Evolutionary conservation across 1,139 yeast species (phyloP), one percentile per base, ranked within the genome.

Genomic region (Blastobotrys arbuscula): DNA sequence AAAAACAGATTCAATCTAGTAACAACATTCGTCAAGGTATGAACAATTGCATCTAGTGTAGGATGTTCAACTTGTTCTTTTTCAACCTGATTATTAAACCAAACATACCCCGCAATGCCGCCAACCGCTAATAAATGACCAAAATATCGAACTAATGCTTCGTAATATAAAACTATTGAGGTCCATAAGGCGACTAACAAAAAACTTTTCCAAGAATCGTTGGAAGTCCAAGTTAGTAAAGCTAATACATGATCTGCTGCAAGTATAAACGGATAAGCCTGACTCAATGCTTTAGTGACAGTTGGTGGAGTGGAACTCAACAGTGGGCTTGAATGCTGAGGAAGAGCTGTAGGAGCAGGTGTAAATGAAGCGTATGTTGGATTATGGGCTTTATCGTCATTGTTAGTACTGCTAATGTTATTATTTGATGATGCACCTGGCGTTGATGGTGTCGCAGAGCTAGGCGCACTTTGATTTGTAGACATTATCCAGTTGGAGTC

Each of bases 221-320:
- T 90, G 53, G 83, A 82, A 1, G 97, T 87, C 98, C 98, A 92
- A 0, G 97, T 90, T 28, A 86, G 67, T 30, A 90, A 74, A 34
- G 89, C 79, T 48, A 89, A 71, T 7, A 78, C 54, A 57, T 82
- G 81, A 64, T 89, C 88, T 10, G 81, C 79, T 4, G 86, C 76
- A 40, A 85, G 73, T 44, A 90, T 72, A 61, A 87, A 85, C 2
- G 97, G 97, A 63, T 90, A 89, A 8, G 95, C 80, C 54, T 80
- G 77, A 45, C 89, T 78, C 48, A 90, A 73, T 4, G 95, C 86
- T 59, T 85, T 85, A 28, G 96, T 83, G 13, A 90, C 90, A 0
- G 90, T 80, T 3, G 96, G 95, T 1, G 98, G 97, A 0, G 98
- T 90, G 19, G 68, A 62, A 12, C 67, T 62, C 30, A 71, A 63